Evolutionary conservation across 768 basidiomycete genomes (phyloP).

Genomic region (Termitomyces sp.): DNA sequence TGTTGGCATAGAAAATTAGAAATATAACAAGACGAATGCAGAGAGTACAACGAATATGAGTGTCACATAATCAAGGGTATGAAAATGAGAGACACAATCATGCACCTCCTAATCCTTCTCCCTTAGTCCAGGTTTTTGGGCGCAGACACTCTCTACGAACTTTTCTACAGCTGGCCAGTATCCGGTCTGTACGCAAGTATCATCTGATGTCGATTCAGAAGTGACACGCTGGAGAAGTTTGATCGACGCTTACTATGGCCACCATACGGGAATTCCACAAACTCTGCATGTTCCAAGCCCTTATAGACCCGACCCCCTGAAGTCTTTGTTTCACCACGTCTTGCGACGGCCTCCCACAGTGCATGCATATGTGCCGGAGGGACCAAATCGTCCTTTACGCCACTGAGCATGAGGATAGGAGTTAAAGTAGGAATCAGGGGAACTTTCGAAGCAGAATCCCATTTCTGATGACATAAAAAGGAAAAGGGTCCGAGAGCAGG

Average conservation of each 20-base stretch:
- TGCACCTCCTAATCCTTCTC: not conserved
- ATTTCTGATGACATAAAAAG: constrained; percentile 12
- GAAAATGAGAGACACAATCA: not conserved
- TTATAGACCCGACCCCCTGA: constrained; percentile 33
- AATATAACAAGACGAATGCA: not conserved
- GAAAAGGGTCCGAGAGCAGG: constrained; percentile 35
- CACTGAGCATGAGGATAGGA: constrained; percentile 82
- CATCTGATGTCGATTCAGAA: constrained; percentile 28
- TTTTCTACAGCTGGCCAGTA: constrained; percentile 49
- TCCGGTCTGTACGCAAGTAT: constrained; percentile 49
- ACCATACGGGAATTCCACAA: constrained; percentile 49
- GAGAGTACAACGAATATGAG: not conserved
- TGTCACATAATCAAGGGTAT: not conserved
- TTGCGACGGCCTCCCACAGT: constrained; percentile 60
- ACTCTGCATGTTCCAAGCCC: constrained; percentile 49
- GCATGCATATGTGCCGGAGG: constrained; percentile 72
- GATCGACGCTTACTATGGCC: constrained; percentile 40
- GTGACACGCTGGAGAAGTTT: not conserved
- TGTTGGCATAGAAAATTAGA: not conserved
- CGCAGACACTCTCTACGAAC: constrained; percentile 28
- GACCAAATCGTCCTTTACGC: constrained; percentile 65
- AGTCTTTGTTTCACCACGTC: constrained; percentile 41
- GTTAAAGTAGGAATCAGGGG: constrained; percentile 53
- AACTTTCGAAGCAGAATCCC: constrained; percentile 21
- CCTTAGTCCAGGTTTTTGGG: not conserved